Evolutionary conservation across 192 early-diverging fungal genomes (phyloP).

Genomic region (Dimargaris verticillata): DNA sequence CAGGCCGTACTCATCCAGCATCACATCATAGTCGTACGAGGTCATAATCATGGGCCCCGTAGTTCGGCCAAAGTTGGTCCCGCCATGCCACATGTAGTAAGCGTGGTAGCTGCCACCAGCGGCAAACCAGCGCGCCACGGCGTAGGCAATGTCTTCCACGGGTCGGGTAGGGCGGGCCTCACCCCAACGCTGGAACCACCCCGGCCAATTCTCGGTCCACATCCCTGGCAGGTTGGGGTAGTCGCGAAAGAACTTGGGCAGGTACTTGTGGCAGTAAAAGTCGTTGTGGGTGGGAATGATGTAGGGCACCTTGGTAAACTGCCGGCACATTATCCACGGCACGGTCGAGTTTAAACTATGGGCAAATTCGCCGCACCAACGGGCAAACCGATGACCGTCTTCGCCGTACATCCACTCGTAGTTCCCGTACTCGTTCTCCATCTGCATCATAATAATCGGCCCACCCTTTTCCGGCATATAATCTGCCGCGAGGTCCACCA

Average conservation of each 20-base stretch:
- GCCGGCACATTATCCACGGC: conserved; percentile 47
- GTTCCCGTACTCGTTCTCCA: conserved; percentile 46
- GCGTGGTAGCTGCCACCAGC: conserved; percentile 35
- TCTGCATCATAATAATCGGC: conserved; percentile 40
- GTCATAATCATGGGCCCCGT: conserved; percentile 24
- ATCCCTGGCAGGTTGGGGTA: conserved; percentile 30
- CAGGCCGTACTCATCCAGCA: conserved; percentile 29
- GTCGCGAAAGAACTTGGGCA: conserved; percentile 15
- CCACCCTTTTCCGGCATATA: conserved; percentile 37
- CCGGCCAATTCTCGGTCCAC: conserved; percentile 42
- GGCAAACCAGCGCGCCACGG: conserved; percentile 35
- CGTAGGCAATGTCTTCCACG: conserved; percentile 38
- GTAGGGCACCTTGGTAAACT: conserved; percentile 18
- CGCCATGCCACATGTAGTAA: conserved; percentile 51
- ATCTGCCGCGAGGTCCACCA: conserved; percentile 19
- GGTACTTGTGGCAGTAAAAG: conserved; percentile 35
- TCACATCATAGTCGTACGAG: conserved; percentile 29
- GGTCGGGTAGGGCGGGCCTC: conserved; percentile 26
- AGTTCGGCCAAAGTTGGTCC: conserved; percentile 44
- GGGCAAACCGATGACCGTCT: conserved; percentile 20
- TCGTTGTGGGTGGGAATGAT: conserved; percentile 33
- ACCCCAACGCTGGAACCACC: conserved; percentile 41
- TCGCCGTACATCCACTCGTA: conserved; percentile 18
- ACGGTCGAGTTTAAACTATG: conserved; percentile 22
- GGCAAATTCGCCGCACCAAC: conserved; percentile 23